Conservation (phyloP, 345 rosid genomes). For the Sisymbrium altissimum region DNA sequence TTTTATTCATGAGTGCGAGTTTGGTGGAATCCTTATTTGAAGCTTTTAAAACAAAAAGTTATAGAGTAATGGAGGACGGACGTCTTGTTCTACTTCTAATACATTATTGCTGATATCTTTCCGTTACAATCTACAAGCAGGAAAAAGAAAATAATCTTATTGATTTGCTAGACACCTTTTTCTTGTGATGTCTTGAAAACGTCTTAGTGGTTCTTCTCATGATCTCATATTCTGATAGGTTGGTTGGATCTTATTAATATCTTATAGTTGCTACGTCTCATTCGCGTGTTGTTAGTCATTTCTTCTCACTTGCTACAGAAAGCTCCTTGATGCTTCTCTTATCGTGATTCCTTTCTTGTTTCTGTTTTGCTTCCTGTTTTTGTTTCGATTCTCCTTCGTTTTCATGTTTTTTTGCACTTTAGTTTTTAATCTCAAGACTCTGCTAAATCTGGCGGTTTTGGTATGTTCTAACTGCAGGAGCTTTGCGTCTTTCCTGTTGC, state of each 20-base stretch:
- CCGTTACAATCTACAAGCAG: background rate
- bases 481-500: background rate
- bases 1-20: conserved; percentile 27
- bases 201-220: conserved; percentile 14
- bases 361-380: background rate
- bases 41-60: conserved; percentile 3
- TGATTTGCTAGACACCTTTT: background rate
- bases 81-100: conserved; percentile 6
- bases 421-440: background rate
- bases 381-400: background rate
- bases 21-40: conserved; percentile 35
- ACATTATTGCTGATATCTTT: conserved; percentile 11
- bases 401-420: background rate
- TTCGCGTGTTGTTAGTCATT: conserved; percentile 13
- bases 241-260: conserved; percentile 20
- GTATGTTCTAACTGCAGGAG: conserved; percentile 22
- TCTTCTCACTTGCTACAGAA: background rate
- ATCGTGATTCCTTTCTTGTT: background rate
- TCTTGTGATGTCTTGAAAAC: background rate
- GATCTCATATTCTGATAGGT: conserved; percentile 28
- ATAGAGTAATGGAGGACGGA: conserved; percentile 4
- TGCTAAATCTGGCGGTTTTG: conserved; percentile 11
- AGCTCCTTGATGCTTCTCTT: conserved; percentile 4
- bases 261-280: conserved; percentile 26
- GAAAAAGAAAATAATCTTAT: background rate